A percentile compares a stretch with the other conserved stretches of the same genome.
Conservation (phyloP, 139 green algal species). For the Astrephomene gubernaculifera region DNA sequence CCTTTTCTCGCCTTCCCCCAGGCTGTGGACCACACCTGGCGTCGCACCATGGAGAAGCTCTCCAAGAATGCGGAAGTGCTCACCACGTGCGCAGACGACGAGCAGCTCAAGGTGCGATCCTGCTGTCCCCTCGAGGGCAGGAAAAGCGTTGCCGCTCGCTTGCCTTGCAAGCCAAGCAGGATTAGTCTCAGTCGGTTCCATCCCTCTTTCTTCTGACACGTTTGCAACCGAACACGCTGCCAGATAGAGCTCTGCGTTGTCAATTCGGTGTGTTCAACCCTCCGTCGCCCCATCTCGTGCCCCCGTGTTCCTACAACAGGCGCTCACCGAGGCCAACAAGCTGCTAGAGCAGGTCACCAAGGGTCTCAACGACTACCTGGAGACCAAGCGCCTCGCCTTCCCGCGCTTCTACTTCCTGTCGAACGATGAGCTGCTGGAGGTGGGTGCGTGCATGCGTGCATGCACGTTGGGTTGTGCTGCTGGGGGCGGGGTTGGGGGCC, state of each 20-base stretch:
- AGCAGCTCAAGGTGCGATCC: constrained; percentile 73
- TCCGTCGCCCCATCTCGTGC: no score
- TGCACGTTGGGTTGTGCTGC: no score
- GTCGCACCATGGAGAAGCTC: constrained; percentile 82
- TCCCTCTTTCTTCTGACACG: no score
- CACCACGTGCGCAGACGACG: constrained; percentile 73
- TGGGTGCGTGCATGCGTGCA: background rate
- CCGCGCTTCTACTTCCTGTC: constrained; percentile 91
- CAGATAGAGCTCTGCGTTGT: no score
- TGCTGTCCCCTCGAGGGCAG: no score
- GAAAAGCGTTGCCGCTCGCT: no score
- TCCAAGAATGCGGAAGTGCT: constrained; percentile 76
- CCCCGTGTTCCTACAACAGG: background rate
- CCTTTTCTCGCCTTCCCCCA: background rate
- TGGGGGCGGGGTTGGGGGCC: no score
- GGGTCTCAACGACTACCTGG: constrained; percentile 85
- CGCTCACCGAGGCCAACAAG: constrained; percentile 66
- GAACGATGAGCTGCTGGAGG: constrained; percentile 86
- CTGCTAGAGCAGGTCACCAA: constrained; percentile 84
- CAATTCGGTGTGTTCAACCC: no score
- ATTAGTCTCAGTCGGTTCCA: no score
- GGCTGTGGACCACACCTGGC: constrained; percentile 82
- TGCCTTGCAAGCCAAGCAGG: no score
- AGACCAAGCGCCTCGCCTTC: constrained; percentile 88
- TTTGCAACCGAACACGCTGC: no score